phyloP scores from a whole-genome alignment of 228 moss, liverwort and hornwort genomes.

The Sphagnum fallax region DNA sequence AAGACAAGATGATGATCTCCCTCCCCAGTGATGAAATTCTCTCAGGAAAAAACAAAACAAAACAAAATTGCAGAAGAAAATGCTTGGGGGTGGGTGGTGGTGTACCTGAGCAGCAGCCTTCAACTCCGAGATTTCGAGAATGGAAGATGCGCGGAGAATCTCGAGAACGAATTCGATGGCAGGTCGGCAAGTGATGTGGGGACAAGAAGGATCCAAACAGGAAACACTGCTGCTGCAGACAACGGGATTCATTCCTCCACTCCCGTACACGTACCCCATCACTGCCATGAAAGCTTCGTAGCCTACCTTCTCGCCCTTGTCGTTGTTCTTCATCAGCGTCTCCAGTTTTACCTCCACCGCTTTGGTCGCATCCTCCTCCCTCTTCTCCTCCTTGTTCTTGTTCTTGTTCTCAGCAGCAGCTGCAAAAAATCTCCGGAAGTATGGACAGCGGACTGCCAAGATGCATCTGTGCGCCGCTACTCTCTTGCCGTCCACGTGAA shows the following conservation, averaged over 20 bases:
- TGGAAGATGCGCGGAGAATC: constrained; percentile 44
- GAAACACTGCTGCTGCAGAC: constrained; percentile 11
- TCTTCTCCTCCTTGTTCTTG: too few relatives aligned
- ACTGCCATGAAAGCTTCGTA: constrained; percentile 59
- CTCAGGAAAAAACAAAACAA: too few relatives aligned
- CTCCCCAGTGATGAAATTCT: too few relatives aligned
- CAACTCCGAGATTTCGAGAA: constrained; percentile 48
- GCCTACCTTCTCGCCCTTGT: constrained; percentile 40
- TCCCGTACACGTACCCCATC: constrained; percentile 62
- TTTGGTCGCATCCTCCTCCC: constrained; percentile 14
- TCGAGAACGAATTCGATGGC: constrained; percentile 58
- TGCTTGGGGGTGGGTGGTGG: background rate
- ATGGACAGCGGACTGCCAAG: constrained; percentile 56
- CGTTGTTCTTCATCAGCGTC: constrained; percentile 14
- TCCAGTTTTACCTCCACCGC: constrained; percentile 43
- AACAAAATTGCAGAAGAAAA: too few relatives aligned
- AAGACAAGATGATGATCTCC: too few relatives aligned
- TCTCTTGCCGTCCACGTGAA: constrained; percentile 38
- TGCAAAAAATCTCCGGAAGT: constrained; percentile 38
- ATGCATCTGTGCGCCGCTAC: constrained; percentile 59
- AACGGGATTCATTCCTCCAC: constrained; percentile 35
- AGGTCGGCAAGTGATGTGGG: constrained; percentile 62
- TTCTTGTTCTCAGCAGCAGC: background rate
- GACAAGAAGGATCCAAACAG: constrained; percentile 49
- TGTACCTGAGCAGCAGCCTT: constrained; percentile 53